Base-by-base conservation (phyloP, 139 green algal species). In the Closterium sp. region DNA sequence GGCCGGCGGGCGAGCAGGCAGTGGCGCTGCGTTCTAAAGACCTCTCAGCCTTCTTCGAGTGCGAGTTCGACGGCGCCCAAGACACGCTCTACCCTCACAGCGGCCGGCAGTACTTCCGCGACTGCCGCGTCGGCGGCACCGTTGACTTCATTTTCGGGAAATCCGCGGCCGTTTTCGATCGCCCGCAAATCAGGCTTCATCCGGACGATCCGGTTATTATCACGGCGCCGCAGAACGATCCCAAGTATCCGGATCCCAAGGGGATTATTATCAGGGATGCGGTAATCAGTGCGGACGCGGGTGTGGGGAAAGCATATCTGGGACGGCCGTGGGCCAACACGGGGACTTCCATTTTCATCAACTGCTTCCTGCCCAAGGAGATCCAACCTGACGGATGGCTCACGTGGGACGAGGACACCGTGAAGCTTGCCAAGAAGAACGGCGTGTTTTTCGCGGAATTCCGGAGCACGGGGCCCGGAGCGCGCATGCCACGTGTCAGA, bases 141-240 rank as follows among this genome's bases (percentile, higher is more conserved):
- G 89, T 92, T 19, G 89, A 92, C 38, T 92, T 89, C 89, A 88
- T 92, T 45, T 92, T 92, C 62, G 89, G 89, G 42, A 73, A 91
- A 21, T 29, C 24, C 70, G 28, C 88, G 24, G 88, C 30, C n/a
- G 88, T 91, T 28, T 85, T 87, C 70, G n/a, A 91, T 4, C n/a
- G n/a, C 4, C 85, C 27, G 27, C 9, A 17, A 3, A 85, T 87
- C 29, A 3, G 32, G n/a, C 22, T 86, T 6, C 73, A 28, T 28
- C 24, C 22, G 73, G 24, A 28, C 73, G 22, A n/a, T 28, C 73
- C 27, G 4, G 28, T 91, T 3, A 31, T 28, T 21, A 85, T 86
- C 50, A 91, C 88, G 27, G n/a, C n/a, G n/a, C n/a, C n/a, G n/a
- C n/a, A n/a, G n/a, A n/a, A n/a, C n/a, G n/a, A n/a, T n/a, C n/a